phyloP scores from a whole-genome alignment of 768 basidiomycete genomes.

The Gloeophyllum trabeum region DNA sequence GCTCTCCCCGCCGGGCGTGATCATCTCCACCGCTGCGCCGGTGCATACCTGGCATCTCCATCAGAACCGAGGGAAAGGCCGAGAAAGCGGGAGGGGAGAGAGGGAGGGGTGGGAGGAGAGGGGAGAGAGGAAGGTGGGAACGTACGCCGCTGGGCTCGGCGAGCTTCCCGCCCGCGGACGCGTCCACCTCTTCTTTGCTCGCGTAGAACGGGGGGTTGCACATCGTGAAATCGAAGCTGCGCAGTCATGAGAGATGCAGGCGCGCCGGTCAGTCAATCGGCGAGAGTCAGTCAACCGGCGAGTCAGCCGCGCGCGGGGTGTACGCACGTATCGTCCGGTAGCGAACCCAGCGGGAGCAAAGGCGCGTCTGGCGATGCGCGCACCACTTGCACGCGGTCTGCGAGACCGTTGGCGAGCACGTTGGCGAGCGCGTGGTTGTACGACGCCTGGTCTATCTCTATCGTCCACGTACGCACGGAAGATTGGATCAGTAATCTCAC shows the following conservation, averaged over 20 bases:
- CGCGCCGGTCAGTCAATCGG: no score
- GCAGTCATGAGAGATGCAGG: no score
- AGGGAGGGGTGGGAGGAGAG: not conserved
- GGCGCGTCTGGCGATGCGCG: not conserved
- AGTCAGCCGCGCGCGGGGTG: no score
- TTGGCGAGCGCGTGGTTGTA: not conserved
- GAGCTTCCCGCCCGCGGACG: constrained; percentile 53
- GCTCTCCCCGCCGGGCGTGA: constrained; percentile 79
- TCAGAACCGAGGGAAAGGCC: not conserved
- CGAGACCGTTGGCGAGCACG: not conserved
- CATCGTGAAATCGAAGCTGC: constrained; percentile 67
- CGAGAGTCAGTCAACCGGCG: no score
- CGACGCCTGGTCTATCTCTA: not conserved
- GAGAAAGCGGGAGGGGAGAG: not conserved
- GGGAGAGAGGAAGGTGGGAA: constrained; percentile 3
- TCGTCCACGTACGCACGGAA: no score
- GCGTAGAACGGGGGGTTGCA: constrained; percentile 96
- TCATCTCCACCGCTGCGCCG: constrained; percentile 80
- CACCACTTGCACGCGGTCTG: not conserved
- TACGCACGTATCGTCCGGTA: no score
- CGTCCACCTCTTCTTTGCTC: constrained; percentile 54
- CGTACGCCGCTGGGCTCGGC: constrained; percentile 60
- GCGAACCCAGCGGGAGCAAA: no score
- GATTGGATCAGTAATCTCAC: no score
- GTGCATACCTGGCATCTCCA: constrained; percentile 80